phyloP scores from a whole-genome alignment of 1,139 yeast species.

The Lipomyces yarrowii region DNA sequence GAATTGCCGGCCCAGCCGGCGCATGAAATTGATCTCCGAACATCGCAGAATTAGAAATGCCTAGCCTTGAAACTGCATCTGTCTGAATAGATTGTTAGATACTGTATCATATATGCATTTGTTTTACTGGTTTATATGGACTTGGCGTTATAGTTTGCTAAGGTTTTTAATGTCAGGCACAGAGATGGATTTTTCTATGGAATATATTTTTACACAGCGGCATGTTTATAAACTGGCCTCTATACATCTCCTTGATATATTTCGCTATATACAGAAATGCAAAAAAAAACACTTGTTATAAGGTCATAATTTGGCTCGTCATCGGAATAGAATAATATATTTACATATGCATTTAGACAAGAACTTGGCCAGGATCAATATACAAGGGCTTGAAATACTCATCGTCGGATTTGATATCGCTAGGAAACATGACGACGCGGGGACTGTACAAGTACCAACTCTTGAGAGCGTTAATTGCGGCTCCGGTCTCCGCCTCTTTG shows the following conservation, averaged over 20 bases:
- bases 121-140: not conserved
- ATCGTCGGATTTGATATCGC: constrained; percentile 47
- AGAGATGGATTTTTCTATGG: not conserved
- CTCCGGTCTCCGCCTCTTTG: constrained; percentile 88
- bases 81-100: not conserved
- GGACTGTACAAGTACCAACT: constrained; percentile 92
- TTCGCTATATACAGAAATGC: not conserved
- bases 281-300: not conserved
- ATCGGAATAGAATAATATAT: not conserved
- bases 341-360: constrained; percentile 36
- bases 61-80: not conserved
- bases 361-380: constrained; percentile 41
- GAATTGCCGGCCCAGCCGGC: not conserved
- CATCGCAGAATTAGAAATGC: not conserved
- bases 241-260: not conserved
- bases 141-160: not conserved
- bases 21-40: not conserved
- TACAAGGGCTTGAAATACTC: constrained; percentile 34
- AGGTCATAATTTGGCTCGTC: not conserved
- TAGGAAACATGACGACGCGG: constrained; percentile 59
- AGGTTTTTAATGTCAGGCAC: not conserved
- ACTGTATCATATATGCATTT: not conserved
- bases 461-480: constrained; percentile 87
- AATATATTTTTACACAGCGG: not conserved
- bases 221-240: not conserved